Conservation (phyloP, 2,329 filamentous ascomycete genomes). For the Penicillium italicum region DNA sequence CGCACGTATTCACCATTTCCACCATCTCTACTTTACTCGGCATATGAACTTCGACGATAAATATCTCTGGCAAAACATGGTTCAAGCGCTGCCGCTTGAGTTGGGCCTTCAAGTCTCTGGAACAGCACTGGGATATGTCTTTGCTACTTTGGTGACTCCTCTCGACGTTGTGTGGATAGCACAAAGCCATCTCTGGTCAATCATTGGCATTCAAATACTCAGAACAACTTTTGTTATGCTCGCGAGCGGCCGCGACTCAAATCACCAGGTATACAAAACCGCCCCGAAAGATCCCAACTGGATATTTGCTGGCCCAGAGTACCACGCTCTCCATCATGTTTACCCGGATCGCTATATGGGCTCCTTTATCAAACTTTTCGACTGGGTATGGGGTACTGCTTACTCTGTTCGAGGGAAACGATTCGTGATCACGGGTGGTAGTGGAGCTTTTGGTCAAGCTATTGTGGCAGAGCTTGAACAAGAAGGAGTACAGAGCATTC, state of each 20-base stretch:
- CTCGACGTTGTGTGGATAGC: background rate
- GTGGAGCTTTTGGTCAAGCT: constrained; percentile 14
- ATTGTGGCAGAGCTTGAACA: constrained; percentile 7
- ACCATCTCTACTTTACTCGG: constrained; percentile 22
- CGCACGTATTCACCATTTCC: constrained; percentile 16
- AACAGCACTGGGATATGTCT: constrained; percentile 8
- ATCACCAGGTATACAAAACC: constrained; percentile 14
- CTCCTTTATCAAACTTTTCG: constrained; percentile 19
- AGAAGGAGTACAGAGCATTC: constrained; percentile 13
- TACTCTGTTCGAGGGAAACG: constrained; percentile 15
- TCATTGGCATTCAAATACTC: background rate
- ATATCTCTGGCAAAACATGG: constrained; percentile 14
- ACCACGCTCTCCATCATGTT: constrained; percentile 18
- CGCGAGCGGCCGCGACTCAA: constrained; percentile 16
- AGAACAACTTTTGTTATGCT: constrained; percentile 6
- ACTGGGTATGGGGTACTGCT: constrained; percentile 20
- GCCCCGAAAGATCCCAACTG: constrained; percentile 16
- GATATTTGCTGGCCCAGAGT: constrained; percentile 19
- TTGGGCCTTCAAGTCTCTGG: constrained; percentile 9
- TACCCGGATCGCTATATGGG: constrained; percentile 19
- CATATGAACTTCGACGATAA: constrained; percentile 14
- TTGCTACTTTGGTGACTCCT: background rate
- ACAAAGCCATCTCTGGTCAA: background rate
- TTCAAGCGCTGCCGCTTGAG: constrained; percentile 19
- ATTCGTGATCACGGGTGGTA: constrained; percentile 11